A percentile compares a stretch with the other conserved stretches of the same genome.
Evolutionary conservation across 176 grass and related monocot genomes (phyloP).

Genomic region (Eremochloa ophiuroides): DNA sequence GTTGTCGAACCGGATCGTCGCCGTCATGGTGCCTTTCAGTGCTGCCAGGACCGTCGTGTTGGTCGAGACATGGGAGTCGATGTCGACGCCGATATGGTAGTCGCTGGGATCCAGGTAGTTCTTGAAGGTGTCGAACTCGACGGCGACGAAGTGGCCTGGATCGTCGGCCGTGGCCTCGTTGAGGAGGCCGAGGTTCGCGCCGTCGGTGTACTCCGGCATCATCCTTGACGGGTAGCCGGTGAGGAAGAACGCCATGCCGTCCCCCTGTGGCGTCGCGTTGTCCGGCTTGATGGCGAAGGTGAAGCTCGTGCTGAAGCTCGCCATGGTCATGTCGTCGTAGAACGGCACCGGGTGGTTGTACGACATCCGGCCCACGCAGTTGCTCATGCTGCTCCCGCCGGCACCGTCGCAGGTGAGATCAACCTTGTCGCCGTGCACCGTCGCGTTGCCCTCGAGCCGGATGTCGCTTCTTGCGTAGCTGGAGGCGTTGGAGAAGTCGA

Average conservation of each 20-base stretch:
- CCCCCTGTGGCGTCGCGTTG: neutral
- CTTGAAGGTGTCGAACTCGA: neutral
- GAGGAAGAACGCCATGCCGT: neutral
- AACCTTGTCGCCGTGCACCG: neutral
- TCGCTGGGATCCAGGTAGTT: neutral
- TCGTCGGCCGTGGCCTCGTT: neutral
- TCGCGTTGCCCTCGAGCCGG: neutral
- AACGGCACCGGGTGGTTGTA: neutral
- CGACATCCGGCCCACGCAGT: no score
- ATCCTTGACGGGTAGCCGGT: neutral
- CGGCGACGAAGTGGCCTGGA: neutral
- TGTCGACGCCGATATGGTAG: neutral
- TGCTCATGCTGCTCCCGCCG: neutral
- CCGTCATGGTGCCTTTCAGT: neutral
- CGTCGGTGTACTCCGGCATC: neutral
- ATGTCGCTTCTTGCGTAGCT: neutral
- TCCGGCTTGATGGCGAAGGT: neutral
- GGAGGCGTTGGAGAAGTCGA: neutral
- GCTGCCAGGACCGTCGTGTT: neutral
- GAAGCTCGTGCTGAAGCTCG: neutral
- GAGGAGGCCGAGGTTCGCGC: neutral
- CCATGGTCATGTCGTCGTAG: neutral
- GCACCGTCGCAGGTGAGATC: neutral
- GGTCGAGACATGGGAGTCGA: neutral
- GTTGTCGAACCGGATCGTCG: neutral